Evolutionary conservation across 441 rosid species (phyloP).

Genomic region (Adansonia madagascariensis): DNA sequence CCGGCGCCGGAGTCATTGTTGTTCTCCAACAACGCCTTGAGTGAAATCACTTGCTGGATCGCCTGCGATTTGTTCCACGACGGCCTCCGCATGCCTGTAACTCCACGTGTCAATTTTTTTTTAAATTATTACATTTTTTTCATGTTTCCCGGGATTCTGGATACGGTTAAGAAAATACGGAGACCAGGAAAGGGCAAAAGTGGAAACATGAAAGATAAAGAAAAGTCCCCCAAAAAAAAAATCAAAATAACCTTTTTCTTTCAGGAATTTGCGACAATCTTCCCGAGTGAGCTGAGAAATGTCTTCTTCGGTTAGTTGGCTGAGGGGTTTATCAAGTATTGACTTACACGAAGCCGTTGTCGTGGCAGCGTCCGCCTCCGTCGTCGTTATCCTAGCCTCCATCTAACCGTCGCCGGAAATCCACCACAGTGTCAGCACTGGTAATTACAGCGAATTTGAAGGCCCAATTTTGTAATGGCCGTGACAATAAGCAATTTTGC

Average conservation of each 20-base stretch:
- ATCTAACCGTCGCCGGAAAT: conserved; percentile 35
- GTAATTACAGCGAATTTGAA: conserved; percentile 35
- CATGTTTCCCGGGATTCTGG: conserved; percentile 27
- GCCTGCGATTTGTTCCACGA: conserved; percentile 99
- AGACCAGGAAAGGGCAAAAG: conserved; percentile 25
- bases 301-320: conserved; percentile 92
- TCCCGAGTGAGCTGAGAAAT: conserved; percentile 98
- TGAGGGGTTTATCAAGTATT: conserved; percentile 81
- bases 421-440: conserved; percentile 38
- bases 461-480: conserved; percentile 26
- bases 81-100: conserved; percentile 96
- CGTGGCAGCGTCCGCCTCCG: not conserved
- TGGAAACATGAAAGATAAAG: conserved; percentile 17
- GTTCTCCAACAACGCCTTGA: conserved; percentile 81
- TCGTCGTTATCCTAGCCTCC: conserved; percentile 52
- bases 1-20: conserved; percentile 74
- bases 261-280: conserved; percentile 96
- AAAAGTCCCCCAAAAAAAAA: not conserved
- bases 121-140: not conserved
- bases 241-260: conserved; percentile 69
- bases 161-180: conserved; percentile 34
- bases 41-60: conserved; percentile 95
- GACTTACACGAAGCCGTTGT: conserved; percentile 46
- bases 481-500: not conserved
- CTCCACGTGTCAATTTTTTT: conserved; percentile 56